Percentiles rank a stretch among this genome's conserved stretches.
phyloP scores from a whole-genome alignment of 352 stramenopile species.

The Pythium scleroteichum region DNA sequence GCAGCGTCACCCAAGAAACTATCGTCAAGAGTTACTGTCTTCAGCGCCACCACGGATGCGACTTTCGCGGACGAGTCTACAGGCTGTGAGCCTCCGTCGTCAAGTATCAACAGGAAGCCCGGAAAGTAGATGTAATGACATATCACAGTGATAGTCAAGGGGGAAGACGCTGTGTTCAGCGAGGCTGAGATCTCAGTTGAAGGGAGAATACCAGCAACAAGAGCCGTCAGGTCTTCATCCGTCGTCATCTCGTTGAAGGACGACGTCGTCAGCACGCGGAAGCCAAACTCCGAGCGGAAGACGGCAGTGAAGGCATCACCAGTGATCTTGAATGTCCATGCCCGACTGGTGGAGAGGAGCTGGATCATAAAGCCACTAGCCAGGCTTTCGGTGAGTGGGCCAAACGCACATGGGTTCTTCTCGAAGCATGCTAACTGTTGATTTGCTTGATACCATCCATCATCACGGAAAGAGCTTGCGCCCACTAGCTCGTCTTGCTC shows the following conservation, averaged over 20 bases:
- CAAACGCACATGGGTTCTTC: slow-evolving; percentile 23
- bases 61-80: background rate
- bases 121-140: slow-evolving; percentile 12
- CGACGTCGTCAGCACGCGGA: slow-evolving; percentile 12
- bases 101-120: slow-evolving; percentile 4
- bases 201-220: slow-evolving; percentile 22
- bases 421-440: slow-evolving; percentile 30
- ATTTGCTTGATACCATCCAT: slow-evolving; percentile 27
- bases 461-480: slow-evolving; percentile 2
- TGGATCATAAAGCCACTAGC: slow-evolving; percentile 23
- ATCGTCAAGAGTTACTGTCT: slow-evolving; percentile 3
- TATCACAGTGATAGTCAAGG: background rate
- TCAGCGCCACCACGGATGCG: background rate
- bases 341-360: slow-evolving; percentile 7
- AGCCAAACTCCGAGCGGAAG: slow-evolving; percentile 26
- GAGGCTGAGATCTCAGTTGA: background rate
- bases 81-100: background rate
- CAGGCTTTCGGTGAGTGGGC: slow-evolving; percentile 14
- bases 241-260: slow-evolving; percentile 13
- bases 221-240: slow-evolving; percentile 5
- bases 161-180: background rate
- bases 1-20: background rate
- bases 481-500: background rate
- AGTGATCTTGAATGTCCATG: slow-evolving; percentile 11
- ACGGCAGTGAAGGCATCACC: slow-evolving; percentile 11